Conservation (phyloP, 176 grass and related monocot species). For the Triticum monococcum region DNA sequence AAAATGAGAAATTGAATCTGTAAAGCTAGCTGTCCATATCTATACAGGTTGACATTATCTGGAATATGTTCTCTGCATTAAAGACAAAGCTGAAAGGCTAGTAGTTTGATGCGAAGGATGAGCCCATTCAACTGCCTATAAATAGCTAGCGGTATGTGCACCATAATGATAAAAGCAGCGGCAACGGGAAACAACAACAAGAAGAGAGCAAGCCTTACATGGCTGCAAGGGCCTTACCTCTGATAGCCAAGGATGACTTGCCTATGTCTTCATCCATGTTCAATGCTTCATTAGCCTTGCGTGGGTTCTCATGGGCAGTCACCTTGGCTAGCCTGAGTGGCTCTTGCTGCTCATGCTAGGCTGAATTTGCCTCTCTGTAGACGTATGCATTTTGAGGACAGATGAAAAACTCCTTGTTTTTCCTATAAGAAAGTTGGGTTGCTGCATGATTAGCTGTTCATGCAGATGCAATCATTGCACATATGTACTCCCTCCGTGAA, state of each 20-base stretch:
- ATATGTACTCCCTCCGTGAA: no score
- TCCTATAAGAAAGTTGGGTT: background rate
- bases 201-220: conserved; percentile 36
- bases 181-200: background rate
- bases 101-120: background rate
- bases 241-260: conserved; percentile 43
- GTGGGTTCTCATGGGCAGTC: conserved; percentile 40
- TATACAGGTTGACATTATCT: background rate
- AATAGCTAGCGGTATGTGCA: background rate
- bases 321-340: conserved; percentile 45
- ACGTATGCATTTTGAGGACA: background rate
- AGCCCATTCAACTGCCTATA: conserved; percentile 1
- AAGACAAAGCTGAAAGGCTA: background rate
- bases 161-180: background rate
- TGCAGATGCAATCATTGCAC: no score
- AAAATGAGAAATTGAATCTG: no score
- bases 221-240: conserved; percentile 22
- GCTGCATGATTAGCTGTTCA: background rate
- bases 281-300: background rate
- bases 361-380: conserved; percentile 17
- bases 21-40: background rate
- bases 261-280: conserved; percentile 9
- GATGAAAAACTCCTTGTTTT: background rate
- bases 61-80: background rate
- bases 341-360: conserved; percentile 35